These are phyloP conservation scores for Tuber indicum DNA, from an alignment of 495 filamentous ascomycete genomes.

Conservation along the genomic window DNA sequence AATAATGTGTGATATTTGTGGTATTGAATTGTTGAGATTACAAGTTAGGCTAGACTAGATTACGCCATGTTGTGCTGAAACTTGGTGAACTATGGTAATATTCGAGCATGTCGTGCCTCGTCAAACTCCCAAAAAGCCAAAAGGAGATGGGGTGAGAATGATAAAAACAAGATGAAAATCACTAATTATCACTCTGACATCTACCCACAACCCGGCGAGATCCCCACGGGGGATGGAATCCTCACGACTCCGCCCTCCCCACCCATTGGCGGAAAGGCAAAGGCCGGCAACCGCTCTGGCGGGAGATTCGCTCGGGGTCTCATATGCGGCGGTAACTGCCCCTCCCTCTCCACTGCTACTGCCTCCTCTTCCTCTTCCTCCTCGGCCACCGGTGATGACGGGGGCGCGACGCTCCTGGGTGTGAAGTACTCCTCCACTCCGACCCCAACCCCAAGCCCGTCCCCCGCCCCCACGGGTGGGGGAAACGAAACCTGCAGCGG, in stretches of 20 bases:
- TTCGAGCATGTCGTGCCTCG: background rate
- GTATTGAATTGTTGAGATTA: background rate
- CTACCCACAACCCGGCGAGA: slow-evolving; percentile 35
- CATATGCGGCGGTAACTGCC: background rate
- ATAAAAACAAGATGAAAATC: background rate
- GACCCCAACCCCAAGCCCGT: slow-evolving; percentile 43
- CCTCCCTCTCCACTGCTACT: background rate
- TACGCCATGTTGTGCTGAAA: background rate
- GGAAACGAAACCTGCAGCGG: slow-evolving; percentile 65
- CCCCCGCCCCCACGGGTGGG: slow-evolving; percentile 28
- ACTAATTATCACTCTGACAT: slow-evolving; percentile 12
- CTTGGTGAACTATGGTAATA: background rate
- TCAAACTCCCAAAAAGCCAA: background rate
- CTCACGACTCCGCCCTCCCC: slow-evolving; percentile 4
- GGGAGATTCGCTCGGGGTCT: background rate
- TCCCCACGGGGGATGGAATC: slow-evolving; percentile 33
- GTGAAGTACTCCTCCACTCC: slow-evolving; percentile 48
- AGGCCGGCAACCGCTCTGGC: background rate
- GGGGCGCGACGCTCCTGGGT: slow-evolving; percentile 46
- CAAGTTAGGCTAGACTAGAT: background rate
- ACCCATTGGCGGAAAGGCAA: background rate
- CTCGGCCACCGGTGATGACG: slow-evolving; percentile 4
- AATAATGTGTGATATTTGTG: background rate
- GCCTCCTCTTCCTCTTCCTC: slow-evolving; percentile 6
- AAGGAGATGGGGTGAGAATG: background rate